Evolutionary conservation across 2,329 filamentous ascomycete species (phyloP), one percentile per base, ranked within the genome.

Genomic region (Onygenales sp.): DNA sequence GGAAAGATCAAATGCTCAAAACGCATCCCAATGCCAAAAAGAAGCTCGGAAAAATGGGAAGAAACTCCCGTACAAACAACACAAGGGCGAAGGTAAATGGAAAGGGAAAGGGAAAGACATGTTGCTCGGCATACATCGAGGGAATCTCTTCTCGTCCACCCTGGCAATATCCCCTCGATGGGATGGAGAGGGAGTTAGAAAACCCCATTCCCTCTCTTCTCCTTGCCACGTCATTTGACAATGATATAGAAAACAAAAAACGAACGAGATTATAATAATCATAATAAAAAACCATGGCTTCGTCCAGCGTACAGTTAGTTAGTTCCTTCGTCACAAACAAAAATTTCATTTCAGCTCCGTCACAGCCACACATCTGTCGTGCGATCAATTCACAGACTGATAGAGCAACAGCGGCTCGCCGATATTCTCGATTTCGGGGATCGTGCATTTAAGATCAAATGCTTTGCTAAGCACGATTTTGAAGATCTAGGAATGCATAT

Each of bases 401-500:
- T 98, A 98, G 59, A 98, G 81, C 46, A 98, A 79, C 50, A 98
- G 78, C 21, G 93, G 93, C 73, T 98, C 93, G 72, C 93, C 93
- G 54, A 96, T 86, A 69, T 97, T 94, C 74, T 96, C 92, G 71
- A 98, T 97, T 73, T 98, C 93, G 47, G 93, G 93, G 67, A 98
- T 97, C 33, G 93, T 98, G 77, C 93, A 98, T 72, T 96, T 96
- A 55, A 98, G 81, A 70, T 98, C 93, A 68, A 98, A 98, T 2
- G 93, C 93, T 74, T 98, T 98, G 59, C 92, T 95, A 27, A 98
- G 81, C 54, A 98, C 93, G 63, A 98, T 98, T 73, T 98, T 98
- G 82, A 98, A 98, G 67, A 98, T 98, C 92, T 97, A 64, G 2
- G 7, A 17, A 5, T 8, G 13, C 44, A 14, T 13, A 55, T 74